These are phyloP conservation scores for Tetracladium marchalianum DNA, from an alignment of 495 filamentous ascomycete genomes.

Conservation along the genomic window DNA sequence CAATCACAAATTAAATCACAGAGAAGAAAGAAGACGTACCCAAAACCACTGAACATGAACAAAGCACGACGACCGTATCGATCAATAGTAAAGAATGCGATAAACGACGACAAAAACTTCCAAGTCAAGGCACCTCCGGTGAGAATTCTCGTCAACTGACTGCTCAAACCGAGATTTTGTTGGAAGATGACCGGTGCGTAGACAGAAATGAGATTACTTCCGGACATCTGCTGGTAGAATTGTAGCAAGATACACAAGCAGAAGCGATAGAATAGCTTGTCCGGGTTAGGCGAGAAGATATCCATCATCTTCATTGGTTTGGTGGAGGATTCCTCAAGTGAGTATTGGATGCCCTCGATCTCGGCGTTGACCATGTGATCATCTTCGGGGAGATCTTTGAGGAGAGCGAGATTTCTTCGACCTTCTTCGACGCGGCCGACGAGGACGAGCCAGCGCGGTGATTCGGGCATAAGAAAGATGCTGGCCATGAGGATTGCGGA, in stretches of 20 bases:
- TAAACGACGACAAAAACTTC: slow-evolving; percentile 40
- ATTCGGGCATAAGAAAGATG: slow-evolving; percentile 58
- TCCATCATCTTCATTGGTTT: slow-evolving; percentile 14
- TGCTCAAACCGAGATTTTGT: slow-evolving; percentile 41
- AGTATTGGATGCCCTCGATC: slow-evolving; percentile 1
- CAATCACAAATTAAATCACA: slow-evolving; percentile 21
- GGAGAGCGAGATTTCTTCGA: slow-evolving; percentile 14
- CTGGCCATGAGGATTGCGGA: slow-evolving; percentile 41
- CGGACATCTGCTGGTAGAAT: slow-evolving; percentile 41
- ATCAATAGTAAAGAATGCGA: slow-evolving; percentile 73
- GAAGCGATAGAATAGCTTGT: neutral
- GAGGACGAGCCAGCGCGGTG: slow-evolving; percentile 55
- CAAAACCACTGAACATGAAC: slow-evolving; percentile 42
- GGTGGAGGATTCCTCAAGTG: slow-evolving; percentile 1
- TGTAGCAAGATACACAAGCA: slow-evolving; percentile 29
- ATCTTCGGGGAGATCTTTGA: neutral
- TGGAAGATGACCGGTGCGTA: slow-evolving; percentile 52
- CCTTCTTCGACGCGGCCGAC: slow-evolving; percentile 52
- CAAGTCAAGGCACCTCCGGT: slow-evolving; percentile 35
- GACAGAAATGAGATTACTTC: slow-evolving; percentile 51
- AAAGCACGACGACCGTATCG: slow-evolving; percentile 52
- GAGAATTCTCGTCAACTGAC: slow-evolving; percentile 27
- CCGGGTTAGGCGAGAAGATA: slow-evolving; percentile 10
- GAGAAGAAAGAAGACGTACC: slow-evolving; percentile 9
- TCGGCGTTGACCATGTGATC: neutral